Base-by-base conservation (phyloP, 306 rosid species). In the Parietaria judaica region DNA sequence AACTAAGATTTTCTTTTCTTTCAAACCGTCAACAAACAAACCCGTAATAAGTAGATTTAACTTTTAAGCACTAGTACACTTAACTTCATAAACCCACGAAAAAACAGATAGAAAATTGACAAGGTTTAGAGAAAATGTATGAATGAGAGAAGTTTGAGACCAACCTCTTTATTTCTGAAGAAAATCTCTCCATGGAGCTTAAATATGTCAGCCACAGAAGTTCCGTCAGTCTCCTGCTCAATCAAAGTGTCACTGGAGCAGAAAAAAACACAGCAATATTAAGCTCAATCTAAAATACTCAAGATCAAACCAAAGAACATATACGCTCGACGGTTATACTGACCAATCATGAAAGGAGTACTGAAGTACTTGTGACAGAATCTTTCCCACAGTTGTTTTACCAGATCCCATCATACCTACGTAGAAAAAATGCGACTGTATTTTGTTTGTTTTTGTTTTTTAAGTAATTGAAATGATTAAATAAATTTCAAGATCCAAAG, bases 361-460 rank as follows among this genome's bases (percentile, higher is more conserved):
- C 70, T 68, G 68, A 69, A 92, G 90, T 72, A 76, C 87, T 71
- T 80, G 81, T 0, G 96, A 74, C 84, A 92, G 69, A 73, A 92
- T 71, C 81, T 82, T 88, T 72, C 99, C 99, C 17, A 92, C 87
- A 12, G 99, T 92, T 41, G 99, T 92, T 82, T 92, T 92, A 70
- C 99, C 99, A 52, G 99, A 92, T 51, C 99, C 99, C 99, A 88
- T 92, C 99, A 92, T 92, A 76, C 99, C 99, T 92, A 83, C 78
- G 74, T 67, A 64, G 68, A 39, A 3, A 7, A 58, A 14, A 58
- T 58, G 31, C 31, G 31, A 23, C 31, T 2, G 31, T 23, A 23
- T 23, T 23, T 23, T 23, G 31, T 23, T 23, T 37, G 6, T 71
- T 66, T 60, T 68, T 66, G 46, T 61, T 73, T 51, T 67, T 71